Evolutionary conservation across 164 flowering plant species (phyloP).

Genomic region (Taxillus chinensis): DNA sequence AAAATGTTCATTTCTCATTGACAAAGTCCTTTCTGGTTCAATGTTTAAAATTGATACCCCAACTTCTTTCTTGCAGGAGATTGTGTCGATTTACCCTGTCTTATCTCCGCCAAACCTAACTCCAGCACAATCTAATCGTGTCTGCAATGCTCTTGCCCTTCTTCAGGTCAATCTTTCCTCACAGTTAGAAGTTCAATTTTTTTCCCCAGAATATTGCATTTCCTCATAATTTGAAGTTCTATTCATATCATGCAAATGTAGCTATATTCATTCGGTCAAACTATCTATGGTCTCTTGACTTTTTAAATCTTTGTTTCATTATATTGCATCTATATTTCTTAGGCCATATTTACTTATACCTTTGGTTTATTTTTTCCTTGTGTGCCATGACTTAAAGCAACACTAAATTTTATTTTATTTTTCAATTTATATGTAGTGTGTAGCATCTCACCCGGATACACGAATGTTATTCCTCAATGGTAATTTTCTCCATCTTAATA

Average conservation of each 20-base stretch:
- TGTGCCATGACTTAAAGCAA: no score
- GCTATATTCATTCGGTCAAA: no score
- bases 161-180: conserved; percentile 56
- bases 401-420: neutral
- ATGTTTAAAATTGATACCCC: neutral
- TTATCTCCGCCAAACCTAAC: conserved; percentile 74
- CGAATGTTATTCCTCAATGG: conserved; percentile 72
- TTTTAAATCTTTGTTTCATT: no score
- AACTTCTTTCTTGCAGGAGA: conserved; percentile 46
- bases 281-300: no score
- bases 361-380: no score
- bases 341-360: no score
- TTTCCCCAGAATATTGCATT: neutral
- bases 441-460: conserved; percentile 74
- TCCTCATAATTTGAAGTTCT: no score
- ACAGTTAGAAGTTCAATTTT: neutral
- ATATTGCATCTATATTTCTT: no score
- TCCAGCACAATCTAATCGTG: conserved; percentile 72
- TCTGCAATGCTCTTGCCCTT: conserved; percentile 89
- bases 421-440: conserved; percentile 42
- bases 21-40: neutral
- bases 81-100: conserved; percentile 72
- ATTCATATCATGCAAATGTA: no score
- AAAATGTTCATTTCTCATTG: neutral
- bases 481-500: conserved; percentile 15